Evolutionary conservation across 768 basidiomycete genomes (phyloP), one percentile per base, ranked within the genome.

Genomic region (Xerocomus potaroensis): DNA sequence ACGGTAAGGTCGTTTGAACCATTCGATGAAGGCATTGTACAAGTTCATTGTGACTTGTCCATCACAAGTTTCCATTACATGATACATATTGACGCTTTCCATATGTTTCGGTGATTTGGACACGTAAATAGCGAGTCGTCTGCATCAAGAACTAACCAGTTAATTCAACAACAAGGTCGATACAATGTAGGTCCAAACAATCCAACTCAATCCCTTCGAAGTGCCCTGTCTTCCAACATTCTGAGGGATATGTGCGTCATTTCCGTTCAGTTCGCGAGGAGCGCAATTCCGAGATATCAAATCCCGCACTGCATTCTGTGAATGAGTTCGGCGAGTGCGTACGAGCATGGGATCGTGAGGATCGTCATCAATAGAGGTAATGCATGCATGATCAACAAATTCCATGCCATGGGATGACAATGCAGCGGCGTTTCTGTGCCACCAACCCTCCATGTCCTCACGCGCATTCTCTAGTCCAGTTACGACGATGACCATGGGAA

Each of bases 401-500:
- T 42, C 36, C 68, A 69, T 61, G 31, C 49, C 51, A 34, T 50
- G 27, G 14, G 27, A 22, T 14, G 48, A 43, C 14, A 69, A 60
- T 2, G 51, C 53, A 3, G 27, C 21, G 4, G 32, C 47, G 6
- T 69, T 70, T 30, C 41, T 54, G n/a, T 29, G 21, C 69, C 67
- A 69, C 67, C 69, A n/a, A 69, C 24, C 16, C 36, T 70, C 67
- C 67, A 70, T 70, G 10, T 56, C 55, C 36, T 37, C 57, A 19
- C 51, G 48, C 23, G 64, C 47, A 18, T 68, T 57, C 45, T 72
- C 74, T 24, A 75, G 61, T 23, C 67, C 69, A 2, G 71, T 74
- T 6, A 72, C 61, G n/a, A 69, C 66, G 15, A 73, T 49, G 11
- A 65, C n/a, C 38, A 70, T 64, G 1, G 73, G 72, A 7, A 69